Base-by-base conservation (phyloP, 768 basidiomycete species). In the Kwoniella pini region DNA sequence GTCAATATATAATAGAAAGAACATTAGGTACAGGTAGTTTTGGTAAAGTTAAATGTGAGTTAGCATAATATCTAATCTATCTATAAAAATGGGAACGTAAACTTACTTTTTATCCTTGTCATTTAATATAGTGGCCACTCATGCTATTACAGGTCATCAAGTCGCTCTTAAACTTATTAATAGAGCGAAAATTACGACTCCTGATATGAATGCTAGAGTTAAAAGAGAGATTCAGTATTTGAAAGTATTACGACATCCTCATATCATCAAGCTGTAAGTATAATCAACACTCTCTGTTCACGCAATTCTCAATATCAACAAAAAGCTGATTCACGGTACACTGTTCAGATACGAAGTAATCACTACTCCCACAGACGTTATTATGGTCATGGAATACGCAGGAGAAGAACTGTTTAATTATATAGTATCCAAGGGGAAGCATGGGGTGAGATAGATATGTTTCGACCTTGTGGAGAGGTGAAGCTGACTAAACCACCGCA, bases 131-230 rank as follows among this genome's bases (percentile, higher is more conserved):
- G 94, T 94, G 85, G 95, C 93, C 40, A 86, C 85, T 11, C 95
- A 99, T 79, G 89, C 88, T 56, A 85, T 97, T 71, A 98, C 96
- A 0, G 91, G 94, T 2, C 91, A 96, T 72, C 86, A 87, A 71
- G 95, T 99, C 53, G 95, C 96, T 11, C 91, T 99, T 89, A 98
- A 99, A 82, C 92, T 88, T 74, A 91, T 98, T 62, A 91, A 90
- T 56, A 92, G 96, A 78, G 89, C 90, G 31, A 91, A 90, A 68
- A 98, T 98, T 57, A 86, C 88, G 69, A 85, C 87, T 69, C 89
- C 90, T 65, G 90, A 90, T 79, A 96, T 91, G 72, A 93, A 91
- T 80, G 88, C 88, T 56, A 81, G 95, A 60, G 94, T 98, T 6
- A 87, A 90, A 74, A 85, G 92, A 46, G 95, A 98, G 80, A 96